Percentiles rank a stretch among this genome's conserved stretches.
These are phyloP conservation scores for Coffea humblotiana DNA, from an alignment of 305 asterid genomes.

Conservation along the genomic window DNA sequence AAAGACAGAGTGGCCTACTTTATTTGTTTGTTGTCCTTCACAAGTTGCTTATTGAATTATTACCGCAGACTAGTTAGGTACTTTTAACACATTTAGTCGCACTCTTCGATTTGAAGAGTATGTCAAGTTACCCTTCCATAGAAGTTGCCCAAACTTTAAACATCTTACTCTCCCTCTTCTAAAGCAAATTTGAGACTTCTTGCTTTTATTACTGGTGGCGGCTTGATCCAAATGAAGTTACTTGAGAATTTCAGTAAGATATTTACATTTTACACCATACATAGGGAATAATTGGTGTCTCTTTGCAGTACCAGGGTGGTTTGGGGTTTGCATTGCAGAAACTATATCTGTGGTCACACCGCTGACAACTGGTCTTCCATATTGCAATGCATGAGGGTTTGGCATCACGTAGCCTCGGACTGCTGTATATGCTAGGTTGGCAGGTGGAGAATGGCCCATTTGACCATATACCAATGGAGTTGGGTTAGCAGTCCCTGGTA, in stretches of 20 bases:
- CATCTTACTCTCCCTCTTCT: not conserved
- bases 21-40: not conserved
- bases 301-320: slow-evolving; percentile 26
- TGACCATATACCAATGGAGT: slow-evolving; percentile 30
- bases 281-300: not conserved
- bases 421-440: slow-evolving; percentile 28
- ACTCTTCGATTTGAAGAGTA: too few relatives aligned
- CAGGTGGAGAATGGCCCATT: slow-evolving; percentile 27
- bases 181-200: not conserved
- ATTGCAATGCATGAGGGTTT: slow-evolving; percentile 32
- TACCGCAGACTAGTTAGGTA: not conserved
- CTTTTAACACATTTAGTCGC: not conserved
- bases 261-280: too few relatives aligned
- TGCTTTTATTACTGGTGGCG: not conserved
- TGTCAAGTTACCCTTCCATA: not conserved
- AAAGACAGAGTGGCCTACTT: not conserved
- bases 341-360: slow-evolving; percentile 26
- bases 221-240: not conserved
- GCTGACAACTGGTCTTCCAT: slow-evolving; percentile 30
- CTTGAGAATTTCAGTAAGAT: not conserved
- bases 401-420: slow-evolving; percentile 33
- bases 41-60: not conserved
- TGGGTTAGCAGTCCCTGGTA: slow-evolving; percentile 26
- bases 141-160: not conserved
- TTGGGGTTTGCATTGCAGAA: slow-evolving; percentile 27